Evolutionary conservation across 2,329 filamentous ascomycete species (phyloP).

Genomic region (Coniosporium tulheliwenetii): DNA sequence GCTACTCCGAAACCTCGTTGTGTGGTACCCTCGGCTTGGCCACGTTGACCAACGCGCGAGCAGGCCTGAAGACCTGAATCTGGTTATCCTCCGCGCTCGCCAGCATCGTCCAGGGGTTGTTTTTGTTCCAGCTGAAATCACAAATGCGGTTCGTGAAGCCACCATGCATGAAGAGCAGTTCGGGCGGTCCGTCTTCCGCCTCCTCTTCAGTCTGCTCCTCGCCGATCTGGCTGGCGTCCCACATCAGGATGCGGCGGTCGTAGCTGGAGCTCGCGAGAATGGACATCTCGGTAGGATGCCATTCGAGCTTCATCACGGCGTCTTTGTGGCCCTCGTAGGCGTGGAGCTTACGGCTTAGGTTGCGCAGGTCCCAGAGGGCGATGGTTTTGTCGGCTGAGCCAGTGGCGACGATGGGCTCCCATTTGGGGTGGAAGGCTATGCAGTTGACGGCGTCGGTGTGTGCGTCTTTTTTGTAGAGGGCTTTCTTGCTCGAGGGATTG

Average conservation of each 20-base stretch:
- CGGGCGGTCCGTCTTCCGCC: slow-evolving; percentile 83
- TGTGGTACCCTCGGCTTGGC: not conserved
- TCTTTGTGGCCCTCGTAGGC: slow-evolving; percentile 78
- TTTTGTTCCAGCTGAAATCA: slow-evolving; percentile 96
- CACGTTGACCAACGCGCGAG: slow-evolving; percentile 2
- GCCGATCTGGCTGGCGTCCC: slow-evolving; percentile 83
- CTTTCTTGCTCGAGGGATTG: slow-evolving; percentile 35
- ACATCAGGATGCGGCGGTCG: slow-evolving; percentile 87
- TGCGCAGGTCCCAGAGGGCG: slow-evolving; percentile 86
- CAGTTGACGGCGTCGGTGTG: slow-evolving; percentile 91
- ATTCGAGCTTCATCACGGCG: slow-evolving; percentile 79
- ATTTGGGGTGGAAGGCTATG: slow-evolving; percentile 83
- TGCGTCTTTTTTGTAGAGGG: slow-evolving; percentile 56
- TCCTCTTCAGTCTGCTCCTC: slow-evolving; percentile 94
- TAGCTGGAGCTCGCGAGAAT: slow-evolving; percentile 86
- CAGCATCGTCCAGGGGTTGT: slow-evolving; percentile 92
- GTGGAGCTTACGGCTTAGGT: slow-evolving; percentile 80
- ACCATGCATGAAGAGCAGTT: slow-evolving; percentile 97
- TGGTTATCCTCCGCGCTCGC: slow-evolving; percentile 95
- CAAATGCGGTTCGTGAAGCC: slow-evolving; percentile 94
- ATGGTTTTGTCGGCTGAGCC: slow-evolving; percentile 93
- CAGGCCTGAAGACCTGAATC: slow-evolving; percentile 59
- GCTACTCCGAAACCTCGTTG: not conserved
- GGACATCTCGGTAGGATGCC: slow-evolving; percentile 83
- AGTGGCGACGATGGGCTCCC: slow-evolving; percentile 81